Evolutionary conservation across 73 alveolate genomes (phyloP).

Genomic region (Vitrella brassicaformis): DNA sequence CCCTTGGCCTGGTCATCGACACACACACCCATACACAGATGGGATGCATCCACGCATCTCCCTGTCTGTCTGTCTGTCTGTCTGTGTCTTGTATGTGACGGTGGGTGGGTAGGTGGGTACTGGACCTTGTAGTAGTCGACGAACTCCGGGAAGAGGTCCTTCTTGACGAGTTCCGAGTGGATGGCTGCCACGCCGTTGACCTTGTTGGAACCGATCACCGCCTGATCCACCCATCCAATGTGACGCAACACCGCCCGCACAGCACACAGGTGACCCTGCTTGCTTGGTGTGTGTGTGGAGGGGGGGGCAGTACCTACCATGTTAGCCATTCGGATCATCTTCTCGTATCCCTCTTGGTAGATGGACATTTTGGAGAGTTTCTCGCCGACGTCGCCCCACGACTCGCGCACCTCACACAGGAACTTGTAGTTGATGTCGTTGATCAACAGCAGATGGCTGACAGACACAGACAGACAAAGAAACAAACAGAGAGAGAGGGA

Average conservation of each 20-base stretch:
- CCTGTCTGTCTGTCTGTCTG: no score
- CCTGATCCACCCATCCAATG: no score
- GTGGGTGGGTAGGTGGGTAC: no score
- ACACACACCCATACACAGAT: no score
- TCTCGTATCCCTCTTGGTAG: constrained; percentile 59
- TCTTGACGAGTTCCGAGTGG: constrained; percentile 64
- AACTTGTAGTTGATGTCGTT: background rate
- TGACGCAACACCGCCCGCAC: no score
- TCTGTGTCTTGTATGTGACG: no score
- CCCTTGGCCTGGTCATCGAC: no score
- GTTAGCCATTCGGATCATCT: constrained; percentile 80
- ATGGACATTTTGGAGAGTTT: constrained; percentile 42
- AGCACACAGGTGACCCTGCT: no score
- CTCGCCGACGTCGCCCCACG: constrained; percentile 3
- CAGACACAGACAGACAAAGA: background rate
- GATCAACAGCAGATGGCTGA: background rate
- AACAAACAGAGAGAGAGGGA: no score
- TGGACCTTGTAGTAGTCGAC: constrained; percentile 15
- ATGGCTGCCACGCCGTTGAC: constrained; percentile 84
- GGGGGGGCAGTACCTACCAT: no score
- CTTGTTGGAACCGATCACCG: constrained; percentile 55
- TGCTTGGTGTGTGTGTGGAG: no score
- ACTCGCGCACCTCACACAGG: background rate
- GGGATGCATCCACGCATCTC: no score
- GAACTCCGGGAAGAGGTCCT: constrained; percentile 11